Base-by-base conservation (phyloP, 345 rosid species). In the Geranium brycei region DNA sequence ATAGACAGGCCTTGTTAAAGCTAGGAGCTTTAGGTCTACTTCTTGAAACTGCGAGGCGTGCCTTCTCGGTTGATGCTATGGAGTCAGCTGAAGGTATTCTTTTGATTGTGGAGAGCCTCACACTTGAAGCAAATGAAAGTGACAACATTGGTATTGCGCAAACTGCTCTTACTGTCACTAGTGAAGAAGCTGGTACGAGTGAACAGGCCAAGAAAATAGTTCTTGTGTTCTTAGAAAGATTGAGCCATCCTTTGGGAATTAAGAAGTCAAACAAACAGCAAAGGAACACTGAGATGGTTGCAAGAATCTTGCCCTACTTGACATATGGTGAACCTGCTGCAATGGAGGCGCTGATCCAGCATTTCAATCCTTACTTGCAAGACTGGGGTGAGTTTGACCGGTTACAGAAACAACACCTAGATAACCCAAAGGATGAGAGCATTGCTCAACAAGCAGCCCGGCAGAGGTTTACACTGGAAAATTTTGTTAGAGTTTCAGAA, bases 271-370 rank as follows among this genome's bases (percentile, higher is more conserved):
- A 83, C 80, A 93, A 93, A 72, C 99, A 90, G 70, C 99, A 88
- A 75, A 83, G 97, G 81, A 90, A 93, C 79, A 85, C 99, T 15
- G 99, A 93, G 82, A 93, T 91, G 97, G 99, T 93, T 66, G 99
- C 99, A 31, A 83, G 97, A 79, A 93, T 93, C 67, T 81, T 93
- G 78, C 99, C 99, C 3, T 90, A 88, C 75, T 79, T 93, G 74
- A 93, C 99, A 63, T 93, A 93, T 73, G 99, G 99, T 77, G 97
- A 93, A 80, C 88, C 99, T 70, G 96, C 91, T 71, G 99, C 99
- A 2, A 93, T 90, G 97, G 96, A 88, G 78, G 95, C 92, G 47
- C 92, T 93, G 19, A 82, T 90, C 77, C 87, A 88, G 75, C 96
- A 93, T 76, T 93, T 93, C 72, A 78, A 76, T 63, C 91, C 92